A percentile compares a stretch with the other conserved stretches of the same genome.
Conservation (phyloP, 2,329 filamentous ascomycete species). For the Clathrospora elynae region DNA sequence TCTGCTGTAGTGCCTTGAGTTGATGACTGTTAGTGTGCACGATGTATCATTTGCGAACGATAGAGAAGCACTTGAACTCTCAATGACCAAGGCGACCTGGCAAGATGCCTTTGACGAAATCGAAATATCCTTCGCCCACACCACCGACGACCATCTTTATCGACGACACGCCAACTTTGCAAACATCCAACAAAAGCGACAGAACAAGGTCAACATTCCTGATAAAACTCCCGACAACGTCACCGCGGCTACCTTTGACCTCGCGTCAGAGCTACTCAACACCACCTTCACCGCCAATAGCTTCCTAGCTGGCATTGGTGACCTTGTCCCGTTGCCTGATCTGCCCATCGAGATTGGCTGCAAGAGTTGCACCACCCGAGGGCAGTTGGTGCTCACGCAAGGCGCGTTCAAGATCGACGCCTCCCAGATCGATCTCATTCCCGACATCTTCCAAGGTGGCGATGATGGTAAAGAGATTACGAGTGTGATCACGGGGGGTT, state of each 20-base stretch:
- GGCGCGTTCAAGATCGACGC: constrained; percentile 38
- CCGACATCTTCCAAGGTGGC: constrained; percentile 30
- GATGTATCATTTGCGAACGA: constrained; percentile 29
- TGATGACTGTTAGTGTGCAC: constrained; percentile 27
- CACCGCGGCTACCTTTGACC: constrained; percentile 28
- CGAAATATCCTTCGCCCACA: constrained; percentile 42
- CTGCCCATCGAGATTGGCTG: constrained; percentile 43
- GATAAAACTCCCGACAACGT: constrained; percentile 26
- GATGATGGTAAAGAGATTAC: constrained; percentile 32
- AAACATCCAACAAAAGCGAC: constrained; percentile 24
- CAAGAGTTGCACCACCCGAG: constrained; percentile 44
- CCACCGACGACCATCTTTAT: constrained; percentile 35
- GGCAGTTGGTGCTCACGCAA: constrained; percentile 39
- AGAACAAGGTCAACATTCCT: constrained; percentile 27
- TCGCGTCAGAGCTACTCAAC: constrained; percentile 29
- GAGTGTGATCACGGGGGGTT: constrained; percentile 41
- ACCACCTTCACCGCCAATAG: constrained; percentile 30
- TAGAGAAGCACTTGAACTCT: constrained; percentile 33
- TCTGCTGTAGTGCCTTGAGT: background rate
- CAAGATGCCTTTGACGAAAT: constrained; percentile 39
- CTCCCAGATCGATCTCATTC: constrained; percentile 31
- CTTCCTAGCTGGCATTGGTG: constrained; percentile 23
- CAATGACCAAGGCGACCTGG: constrained; percentile 31
- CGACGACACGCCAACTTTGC: constrained; percentile 37
- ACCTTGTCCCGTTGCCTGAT: constrained; percentile 19